Percentiles rank a stretch among this genome's conserved stretches.
Evolutionary conservation across 768 basidiomycete genomes (phyloP).

Genomic region (Phaeolepiota aurea): DNA sequence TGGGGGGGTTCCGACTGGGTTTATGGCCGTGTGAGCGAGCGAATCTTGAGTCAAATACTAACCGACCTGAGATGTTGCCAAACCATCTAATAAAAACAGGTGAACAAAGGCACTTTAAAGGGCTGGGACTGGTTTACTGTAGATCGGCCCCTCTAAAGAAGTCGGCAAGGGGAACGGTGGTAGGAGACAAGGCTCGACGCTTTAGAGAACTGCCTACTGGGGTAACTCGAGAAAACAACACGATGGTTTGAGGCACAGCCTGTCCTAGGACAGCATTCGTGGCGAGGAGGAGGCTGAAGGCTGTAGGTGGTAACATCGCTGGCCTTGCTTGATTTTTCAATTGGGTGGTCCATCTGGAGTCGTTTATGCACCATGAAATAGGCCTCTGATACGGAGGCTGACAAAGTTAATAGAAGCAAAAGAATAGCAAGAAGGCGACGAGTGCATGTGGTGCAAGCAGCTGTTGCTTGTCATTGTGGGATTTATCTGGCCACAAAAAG

Average conservation of each 20-base stretch:
- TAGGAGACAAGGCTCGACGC: slow-evolving; percentile 27
- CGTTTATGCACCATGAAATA: no score
- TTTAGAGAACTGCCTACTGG: slow-evolving; percentile 14
- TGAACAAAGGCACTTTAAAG: slow-evolving; percentile 9
- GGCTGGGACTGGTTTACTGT: slow-evolving; percentile 29
- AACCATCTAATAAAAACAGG: slow-evolving; percentile 32
- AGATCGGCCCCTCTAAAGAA: slow-evolving; percentile 51
- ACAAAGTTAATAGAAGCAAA: no score
- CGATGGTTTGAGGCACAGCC: slow-evolving; percentile 22
- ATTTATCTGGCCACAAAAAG: no score
- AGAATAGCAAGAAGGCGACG: no score
- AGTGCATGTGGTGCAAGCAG: no score
- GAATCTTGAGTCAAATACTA: no score
- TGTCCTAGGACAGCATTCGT: slow-evolving; percentile 4
- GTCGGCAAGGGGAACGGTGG: slow-evolving; percentile 37
- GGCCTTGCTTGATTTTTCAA: no score
- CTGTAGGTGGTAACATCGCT: neutral
- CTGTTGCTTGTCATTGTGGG: no score
- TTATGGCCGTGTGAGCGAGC: no score
- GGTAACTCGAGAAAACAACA: slow-evolving; percentile 16
- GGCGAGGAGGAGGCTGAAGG: neutral
- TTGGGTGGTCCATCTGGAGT: no score
- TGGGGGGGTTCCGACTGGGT: slow-evolving; percentile 47
- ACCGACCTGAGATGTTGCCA: slow-evolving; percentile 38
- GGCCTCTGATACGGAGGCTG: no score